Evolutionary conservation across 306 rosid genomes (phyloP).

Genomic region (Pterocarpus macrocarpus): DNA sequence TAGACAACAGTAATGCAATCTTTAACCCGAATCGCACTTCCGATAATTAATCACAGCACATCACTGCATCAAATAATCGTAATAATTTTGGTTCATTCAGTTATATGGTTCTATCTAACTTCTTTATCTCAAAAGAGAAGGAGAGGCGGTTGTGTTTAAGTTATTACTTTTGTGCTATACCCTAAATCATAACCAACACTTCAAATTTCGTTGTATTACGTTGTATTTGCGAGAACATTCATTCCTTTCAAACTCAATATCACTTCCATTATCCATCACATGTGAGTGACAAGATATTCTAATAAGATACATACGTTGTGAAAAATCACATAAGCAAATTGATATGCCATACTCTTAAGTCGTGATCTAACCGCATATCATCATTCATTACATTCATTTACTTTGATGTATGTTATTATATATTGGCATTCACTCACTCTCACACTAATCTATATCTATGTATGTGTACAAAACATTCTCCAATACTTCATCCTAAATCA

Average conservation of each 20-base stretch:
- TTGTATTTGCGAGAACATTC: too few relatives aligned
- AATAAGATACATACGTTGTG: background rate
- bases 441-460: too few relatives aligned
- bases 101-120: background rate
- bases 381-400: too few relatives aligned
- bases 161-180: too few relatives aligned
- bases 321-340: background rate
- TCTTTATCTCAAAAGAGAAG: background rate
- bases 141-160: background rate
- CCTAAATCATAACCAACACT: background rate
- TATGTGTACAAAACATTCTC: too few relatives aligned
- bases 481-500: too few relatives aligned
- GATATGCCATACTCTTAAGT: background rate
- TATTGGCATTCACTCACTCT: too few relatives aligned
- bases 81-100: background rate
- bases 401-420: too few relatives aligned
- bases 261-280: too few relatives aligned
- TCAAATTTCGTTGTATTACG: too few relatives aligned
- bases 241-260: too few relatives aligned
- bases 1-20: constrained; percentile 5
- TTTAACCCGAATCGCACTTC: constrained; percentile 3
- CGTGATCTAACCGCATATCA: background rate
- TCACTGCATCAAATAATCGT: background rate
- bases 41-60: background rate
- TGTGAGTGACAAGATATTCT: too few relatives aligned